Evolutionary conservation across 2,329 filamentous ascomycete species (phyloP), one percentile per base, ranked within the genome.

Genomic region (Sclerotinia nivalis): DNA sequence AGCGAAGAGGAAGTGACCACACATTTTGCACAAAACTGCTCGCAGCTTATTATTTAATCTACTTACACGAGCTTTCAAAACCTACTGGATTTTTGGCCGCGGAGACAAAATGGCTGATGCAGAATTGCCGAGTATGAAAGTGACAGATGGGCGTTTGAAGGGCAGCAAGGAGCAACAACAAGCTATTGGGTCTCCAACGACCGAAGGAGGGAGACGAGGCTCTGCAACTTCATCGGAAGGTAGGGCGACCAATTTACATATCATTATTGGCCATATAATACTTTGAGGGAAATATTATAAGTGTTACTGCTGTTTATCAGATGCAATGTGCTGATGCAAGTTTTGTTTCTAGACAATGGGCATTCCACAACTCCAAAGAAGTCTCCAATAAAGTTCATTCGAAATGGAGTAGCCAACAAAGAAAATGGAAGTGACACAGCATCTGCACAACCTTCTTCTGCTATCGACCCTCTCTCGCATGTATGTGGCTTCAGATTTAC

Each of bases 401-500:
- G 77, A 37, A 77, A 75, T 70, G 59, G 68, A 28, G 73, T 28
- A 73, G 67, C 68, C 75, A 73, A 52, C 75, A 73, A 52, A 54
- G 64, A 67, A 28, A 77, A 74, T 71, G 69, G 62, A 45, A 45
- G 62, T 28, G 74, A 74, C 40, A 59, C 74, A 37, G 50, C 72
- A 59, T 70, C 72, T 12, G 68, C 55, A 18, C 70, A 71, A 59
- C 45, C 74, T 49, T 71, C 76, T 37, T 82, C 84, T 66, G 83
- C 83, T 37, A 89, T 90, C 72, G 89, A 91, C 79, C 89, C 89
- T 69, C 81, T 91, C 73, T 91, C 89, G 66, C 87, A 91, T 80
- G 88, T 91, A 84, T 69, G 68, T 74, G 84, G 80, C 71, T 71
- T 56, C 71, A 71, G 64, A 72, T 58, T 8, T 49, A 56, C 56